A percentile compares a stretch with the other conserved stretches of the same genome.
Conservation (phyloP, 1,284 basidiomycete genomes). For the Leccinum fuscescens region DNA sequence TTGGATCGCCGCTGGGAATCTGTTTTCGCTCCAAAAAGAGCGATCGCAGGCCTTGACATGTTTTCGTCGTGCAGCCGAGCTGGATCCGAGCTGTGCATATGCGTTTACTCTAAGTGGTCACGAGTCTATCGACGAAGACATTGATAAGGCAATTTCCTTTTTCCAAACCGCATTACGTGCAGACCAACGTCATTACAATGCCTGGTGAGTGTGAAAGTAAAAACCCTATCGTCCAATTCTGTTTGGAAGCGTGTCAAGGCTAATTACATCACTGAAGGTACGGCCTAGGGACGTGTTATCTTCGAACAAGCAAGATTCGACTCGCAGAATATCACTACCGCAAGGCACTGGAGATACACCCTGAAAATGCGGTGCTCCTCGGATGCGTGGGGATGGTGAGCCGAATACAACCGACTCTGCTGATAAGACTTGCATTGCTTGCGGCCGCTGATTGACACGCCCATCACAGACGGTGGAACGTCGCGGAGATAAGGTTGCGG, state of each 20-base stretch:
- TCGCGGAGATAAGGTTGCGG: slow-evolving; percentile 68
- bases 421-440: slow-evolving; percentile 24
- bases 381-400: slow-evolving; percentile 87
- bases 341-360: slow-evolving; percentile 86
- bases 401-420: slow-evolving; percentile 14
- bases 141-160: slow-evolving; percentile 84
- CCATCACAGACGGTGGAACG: slow-evolving; percentile 75
- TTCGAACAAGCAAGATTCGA: slow-evolving; percentile 85
- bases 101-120: slow-evolving; percentile 93
- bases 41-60: slow-evolving; percentile 88
- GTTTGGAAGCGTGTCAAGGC: slow-evolving; percentile 16
- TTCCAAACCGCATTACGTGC: slow-evolving; percentile 87
- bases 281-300: slow-evolving; percentile 92
- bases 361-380: slow-evolving; percentile 84
- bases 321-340: slow-evolving; percentile 94
- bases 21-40: slow-evolving; percentile 90
- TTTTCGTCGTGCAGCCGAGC: slow-evolving; percentile 83
- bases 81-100: slow-evolving; percentile 85
- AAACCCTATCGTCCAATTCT: slow-evolving; percentile 1
- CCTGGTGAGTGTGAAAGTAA: slow-evolving; percentile 65
- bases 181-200: slow-evolving; percentile 90
- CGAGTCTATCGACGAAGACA: slow-evolving; percentile 91
- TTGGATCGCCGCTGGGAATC: slow-evolving; percentile 93
- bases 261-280: slow-evolving; percentile 62
- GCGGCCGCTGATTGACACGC: slow-evolving; percentile 17